phyloP scores from a whole-genome alignment of 805 yeast species.

The Cyberlindnera saturnus region DNA sequence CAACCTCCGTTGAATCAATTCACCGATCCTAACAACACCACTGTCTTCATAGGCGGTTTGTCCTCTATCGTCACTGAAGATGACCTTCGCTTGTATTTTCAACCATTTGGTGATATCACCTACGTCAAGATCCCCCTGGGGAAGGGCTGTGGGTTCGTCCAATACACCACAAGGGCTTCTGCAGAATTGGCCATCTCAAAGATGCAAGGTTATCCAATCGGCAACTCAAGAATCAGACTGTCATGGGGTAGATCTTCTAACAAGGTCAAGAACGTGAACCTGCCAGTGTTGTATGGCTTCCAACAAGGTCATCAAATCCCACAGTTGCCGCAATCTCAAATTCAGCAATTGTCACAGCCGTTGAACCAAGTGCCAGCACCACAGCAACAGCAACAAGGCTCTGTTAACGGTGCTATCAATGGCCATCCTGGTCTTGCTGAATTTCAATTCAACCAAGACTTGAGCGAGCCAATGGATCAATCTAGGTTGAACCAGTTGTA shows the following conservation, averaged over 20 bases:
- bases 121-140: conserved; percentile 75
- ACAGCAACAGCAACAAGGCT: no score
- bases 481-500: conserved; percentile 44
- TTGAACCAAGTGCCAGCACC: no score
- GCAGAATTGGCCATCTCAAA: conserved; percentile 83
- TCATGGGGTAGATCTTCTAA: conserved; percentile 76
- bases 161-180: conserved; percentile 65
- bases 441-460: conserved; percentile 23
- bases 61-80: conserved; percentile 51
- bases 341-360: no score
- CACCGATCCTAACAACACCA: conserved; percentile 79
- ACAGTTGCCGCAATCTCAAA: conserved; percentile 1
- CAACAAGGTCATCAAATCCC: conserved; percentile 8
- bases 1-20: conserved; percentile 55
- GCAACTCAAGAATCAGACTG: conserved; percentile 73
- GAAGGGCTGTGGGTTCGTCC: conserved; percentile 81
- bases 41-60: conserved; percentile 64
- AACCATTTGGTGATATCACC: conserved; percentile 67
- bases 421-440: conserved; percentile 13
- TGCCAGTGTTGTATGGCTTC: conserved; percentile 21
- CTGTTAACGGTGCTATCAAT: neutral
- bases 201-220: conserved; percentile 88
- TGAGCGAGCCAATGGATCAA: conserved; percentile 27
- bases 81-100: conserved; percentile 55
- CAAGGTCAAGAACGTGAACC: conserved; percentile 16